A percentile compares a stretch with the other conserved stretches of the same genome.
These are phyloP conservation scores for Aureobasidium sp. DNA, from an alignment of 2,329 filamentous ascomycete species.

Conservation along the genomic window DNA sequence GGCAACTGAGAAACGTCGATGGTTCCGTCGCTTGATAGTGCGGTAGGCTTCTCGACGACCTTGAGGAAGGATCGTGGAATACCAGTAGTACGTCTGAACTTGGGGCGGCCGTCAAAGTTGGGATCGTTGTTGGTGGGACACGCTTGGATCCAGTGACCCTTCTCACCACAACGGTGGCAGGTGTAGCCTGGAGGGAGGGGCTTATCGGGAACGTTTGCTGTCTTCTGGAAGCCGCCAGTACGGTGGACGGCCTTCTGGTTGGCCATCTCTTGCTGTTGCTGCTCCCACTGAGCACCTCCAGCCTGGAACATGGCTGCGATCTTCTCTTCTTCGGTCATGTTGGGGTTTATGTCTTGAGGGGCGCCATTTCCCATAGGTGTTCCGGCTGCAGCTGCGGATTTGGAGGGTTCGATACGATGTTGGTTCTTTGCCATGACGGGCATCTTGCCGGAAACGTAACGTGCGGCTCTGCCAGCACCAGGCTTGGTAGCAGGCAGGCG, in stretches of 20 bases:
- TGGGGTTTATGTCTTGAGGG: conserved; percentile 60
- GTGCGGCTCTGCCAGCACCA: conserved; percentile 81
- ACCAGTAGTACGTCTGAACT: conserved; percentile 92
- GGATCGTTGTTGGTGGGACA: conserved; percentile 99
- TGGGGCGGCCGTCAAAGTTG: conserved; percentile 84
- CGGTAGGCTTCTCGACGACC: conserved; percentile 83
- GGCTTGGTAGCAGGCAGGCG: conserved; percentile 75
- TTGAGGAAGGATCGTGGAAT: conserved; percentile 94
- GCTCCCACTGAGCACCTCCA: conserved; percentile 84
- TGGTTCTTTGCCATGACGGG: conserved; percentile 79
- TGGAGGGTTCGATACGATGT: conserved; percentile 56
- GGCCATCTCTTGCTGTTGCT: conserved; percentile 87
- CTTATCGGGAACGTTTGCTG: conserved; percentile 76
- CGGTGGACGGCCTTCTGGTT: conserved; percentile 45
- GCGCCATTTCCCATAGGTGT: conserved; percentile 45
- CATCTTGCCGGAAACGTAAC: conserved; percentile 95
- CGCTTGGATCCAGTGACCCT: conserved; percentile 97
- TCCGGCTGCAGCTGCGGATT: conserved; percentile 36
- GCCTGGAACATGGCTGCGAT: conserved; percentile 87
- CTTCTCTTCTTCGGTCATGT: conserved; percentile 88
- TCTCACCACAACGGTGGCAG: conserved; percentile 92
- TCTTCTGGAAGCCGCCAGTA: conserved; percentile 45
- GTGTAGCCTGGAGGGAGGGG: conserved; percentile 90
- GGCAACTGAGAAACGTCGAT: conserved; percentile 74
- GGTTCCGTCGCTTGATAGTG: conserved; percentile 63